Conservation (phyloP, 352 stramenopile species). For the Pythium phragmiticola region DNA sequence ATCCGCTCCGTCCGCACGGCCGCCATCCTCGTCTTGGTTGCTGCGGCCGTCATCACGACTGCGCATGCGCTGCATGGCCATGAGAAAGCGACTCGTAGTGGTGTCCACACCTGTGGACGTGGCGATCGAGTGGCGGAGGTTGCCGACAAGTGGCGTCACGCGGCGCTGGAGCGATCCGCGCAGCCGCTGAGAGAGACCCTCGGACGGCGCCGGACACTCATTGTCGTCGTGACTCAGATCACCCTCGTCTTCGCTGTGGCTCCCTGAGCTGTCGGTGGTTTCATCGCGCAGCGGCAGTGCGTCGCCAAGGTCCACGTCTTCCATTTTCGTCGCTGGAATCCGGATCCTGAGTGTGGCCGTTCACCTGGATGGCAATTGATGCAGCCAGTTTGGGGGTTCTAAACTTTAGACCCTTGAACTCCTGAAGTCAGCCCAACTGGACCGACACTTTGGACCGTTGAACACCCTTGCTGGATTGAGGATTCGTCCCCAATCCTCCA, state of each 20-base stretch:
- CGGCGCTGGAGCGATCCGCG: constrained; percentile 23
- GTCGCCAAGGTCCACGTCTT: constrained; percentile 26
- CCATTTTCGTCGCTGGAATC: constrained; percentile 11
- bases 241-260: constrained; percentile 16
- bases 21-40: neutral
- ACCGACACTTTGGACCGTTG: too few species aligned
- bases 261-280: constrained; percentile 16
- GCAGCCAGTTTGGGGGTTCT: neutral
- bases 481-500: too few species aligned
- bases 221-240: neutral
- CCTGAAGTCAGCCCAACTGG: too few species aligned
- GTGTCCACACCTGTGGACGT: constrained; percentile 16
- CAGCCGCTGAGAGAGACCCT: constrained; percentile 22
- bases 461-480: too few species aligned
- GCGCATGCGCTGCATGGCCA: constrained; percentile 24
- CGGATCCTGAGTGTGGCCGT: neutral
- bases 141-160: constrained; percentile 18
- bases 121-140: constrained; percentile 24
- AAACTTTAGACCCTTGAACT: too few species aligned
- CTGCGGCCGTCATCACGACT: neutral
- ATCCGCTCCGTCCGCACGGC: constrained; percentile 9
- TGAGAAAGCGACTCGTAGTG: constrained; percentile 13
- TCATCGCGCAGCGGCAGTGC: constrained; percentile 5
- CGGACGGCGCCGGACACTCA: neutral
- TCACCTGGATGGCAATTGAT: neutral